Base-by-base conservation (phyloP, 2,329 filamentous ascomycete genomes). In the Xylariaceae sp. region DNA sequence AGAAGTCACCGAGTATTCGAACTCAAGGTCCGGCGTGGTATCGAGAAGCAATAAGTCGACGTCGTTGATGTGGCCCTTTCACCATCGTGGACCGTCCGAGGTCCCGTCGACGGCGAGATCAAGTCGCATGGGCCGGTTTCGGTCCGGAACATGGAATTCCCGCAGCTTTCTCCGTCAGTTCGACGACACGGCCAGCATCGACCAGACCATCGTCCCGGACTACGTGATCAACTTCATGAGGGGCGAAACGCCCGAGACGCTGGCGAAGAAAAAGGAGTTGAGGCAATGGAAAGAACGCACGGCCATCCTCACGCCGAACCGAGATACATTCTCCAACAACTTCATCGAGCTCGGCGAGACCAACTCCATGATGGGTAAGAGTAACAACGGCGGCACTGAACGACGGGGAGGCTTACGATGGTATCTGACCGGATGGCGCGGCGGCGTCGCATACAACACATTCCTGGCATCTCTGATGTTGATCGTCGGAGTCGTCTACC, bases 211-310 rank as follows among this genome's bases (percentile, higher is more conserved):
- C 34, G 73, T 81, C 12, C 79, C 79, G 6, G 79, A 81, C 66
- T 81, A 81, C 60, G 75, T 81, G 41, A 71, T 79, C 58, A 76
- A 80, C 65, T 81, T 77, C 63, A 71, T 81, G 57, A 74, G 78
- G 41, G 78, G 78, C 45, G 79, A 81, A 66, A 81, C 78, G 1
- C 78, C 79, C 11, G 78, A 80, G 64, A 74, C 73, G 32, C 62
- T 81, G 26, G 78, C 78, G 4, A 68, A 70, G 53, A 74, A 76
- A 60, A 73, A 74, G 56, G 70, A 71, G 55, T 70, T 68, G 60
- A 65, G 61, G 34, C 59, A 64, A 56, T 65, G 69, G 64, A 70
- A 68, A 29, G 60, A 69, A 53, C 65, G 67, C 4, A 64, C 58
- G 7, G 65, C 72, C 53, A 67, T 69, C 4, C 56, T 74, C 45